Base-by-base conservation (phyloP, 2,329 filamentous ascomycete genomes). In the Sarocladium oryzae region DNA sequence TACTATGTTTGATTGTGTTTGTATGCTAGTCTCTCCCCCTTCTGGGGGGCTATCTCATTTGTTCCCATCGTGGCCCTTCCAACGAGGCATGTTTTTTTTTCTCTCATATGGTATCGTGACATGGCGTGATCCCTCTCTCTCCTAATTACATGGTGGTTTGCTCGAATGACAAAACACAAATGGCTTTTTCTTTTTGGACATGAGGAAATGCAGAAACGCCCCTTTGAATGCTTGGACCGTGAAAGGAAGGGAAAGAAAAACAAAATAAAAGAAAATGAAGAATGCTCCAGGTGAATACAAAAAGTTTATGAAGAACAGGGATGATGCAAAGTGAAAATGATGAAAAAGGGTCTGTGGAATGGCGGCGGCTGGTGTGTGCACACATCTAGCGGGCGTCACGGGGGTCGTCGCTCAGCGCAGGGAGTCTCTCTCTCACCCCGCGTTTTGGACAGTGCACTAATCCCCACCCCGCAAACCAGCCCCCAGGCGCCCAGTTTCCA, bases 61-160 rank as follows among this genome's bases (percentile, higher is more conserved):
- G 13, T 30, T 30, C 7, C 7, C 13, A 40, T 23, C n/a, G 16
- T 13, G 9, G 37, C 37, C 37, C n/a, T 9, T 43, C 23, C 21
- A n/a, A 16, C 20, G 5, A 10, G 40, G n/a, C 9, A 10, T 4
- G n/a, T n/a, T n/a, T n/a, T n/a, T n/a, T n/a, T n/a, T n/a, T 16
- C 26, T 43, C 40, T 43, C 21, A 20, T 43, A 40, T 43, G 21
- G 26, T 43, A 43, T 43, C 40, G 40, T 43, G 23, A 43, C 40
- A 43, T 40, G 35, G n/a, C 16, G 9, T 37, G n/a, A 11, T 18
- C 35, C n/a, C 35, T n/a, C 9, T 18, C n/a, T n/a, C n/a, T 37
- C 16, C 7, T 40, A 7, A 6, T 23, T 4, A 40, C 18, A 40
- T 40, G 37, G 23, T 40, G 37, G n/a, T n/a, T n/a, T n/a, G n/a